phyloP scores from a whole-genome alignment of 2,329 filamentous ascomycete genomes.

The Aurifilum marmelostoma region DNA sequence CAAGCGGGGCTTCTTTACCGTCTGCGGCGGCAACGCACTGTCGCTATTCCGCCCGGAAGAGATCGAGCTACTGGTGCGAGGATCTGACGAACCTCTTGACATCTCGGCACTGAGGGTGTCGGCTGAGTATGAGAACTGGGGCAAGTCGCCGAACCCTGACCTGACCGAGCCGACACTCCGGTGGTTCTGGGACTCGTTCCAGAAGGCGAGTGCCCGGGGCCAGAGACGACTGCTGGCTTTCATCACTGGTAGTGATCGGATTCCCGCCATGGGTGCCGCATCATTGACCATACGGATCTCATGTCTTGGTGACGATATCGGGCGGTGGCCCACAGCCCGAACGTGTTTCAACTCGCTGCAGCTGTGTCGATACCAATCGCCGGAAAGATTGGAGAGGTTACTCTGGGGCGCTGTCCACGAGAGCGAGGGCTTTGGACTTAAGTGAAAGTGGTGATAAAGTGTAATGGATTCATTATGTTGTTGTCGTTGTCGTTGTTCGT shows the following conservation, averaged over 20 bases:
- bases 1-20: conserved; percentile 90
- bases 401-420: conserved; percentile 87
- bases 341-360: conserved; percentile 90
- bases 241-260: conserved; percentile 87
- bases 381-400: conserved; percentile 68
- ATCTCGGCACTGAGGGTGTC: conserved; percentile 75
- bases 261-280: conserved; percentile 84
- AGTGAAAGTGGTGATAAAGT: conserved; percentile 48
- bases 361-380: conserved; percentile 71
- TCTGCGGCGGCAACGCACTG: conserved; percentile 85
- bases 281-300: conserved; percentile 76
- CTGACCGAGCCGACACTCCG: conserved; percentile 67
- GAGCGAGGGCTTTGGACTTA: conserved; percentile 91
- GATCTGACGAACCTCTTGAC: conserved; percentile 82
- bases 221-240: conserved; percentile 83
- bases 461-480: background rate
- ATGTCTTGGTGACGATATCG: conserved; percentile 74
- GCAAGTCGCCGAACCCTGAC: conserved; percentile 49
- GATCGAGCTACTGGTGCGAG: conserved; percentile 84
- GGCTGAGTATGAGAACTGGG: conserved; percentile 83
- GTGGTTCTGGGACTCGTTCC: conserved; percentile 91
- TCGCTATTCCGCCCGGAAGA: conserved; percentile 88
- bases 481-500: background rate
- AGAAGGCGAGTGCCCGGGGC: conserved; percentile 63
- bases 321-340: conserved; percentile 79